phyloP scores from a whole-genome alignment of 192 early-diverging fungal genomes.

The Backusella psychrophila region DNA sequence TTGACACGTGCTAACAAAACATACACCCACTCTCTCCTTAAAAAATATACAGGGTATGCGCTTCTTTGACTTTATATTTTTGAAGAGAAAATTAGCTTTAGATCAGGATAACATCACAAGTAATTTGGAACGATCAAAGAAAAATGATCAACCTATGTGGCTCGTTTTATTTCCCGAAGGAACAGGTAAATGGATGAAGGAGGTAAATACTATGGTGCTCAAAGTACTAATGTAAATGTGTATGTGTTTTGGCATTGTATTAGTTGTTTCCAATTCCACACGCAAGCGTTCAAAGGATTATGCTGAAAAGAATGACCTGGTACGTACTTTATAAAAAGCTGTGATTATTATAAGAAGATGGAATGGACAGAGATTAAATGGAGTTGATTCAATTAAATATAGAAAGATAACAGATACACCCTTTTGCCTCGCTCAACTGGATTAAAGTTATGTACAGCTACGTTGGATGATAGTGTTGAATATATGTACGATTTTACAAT shows the following conservation, averaged over 20 bases:
- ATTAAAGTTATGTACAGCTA: slow-evolving; percentile 65
- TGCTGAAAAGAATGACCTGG: slow-evolving; percentile 55
- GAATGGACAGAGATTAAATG: neutral
- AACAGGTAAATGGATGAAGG: slow-evolving; percentile 44
- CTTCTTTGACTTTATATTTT: slow-evolving; percentile 92
- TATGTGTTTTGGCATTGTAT: too few species aligned
- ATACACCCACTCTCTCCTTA: neutral
- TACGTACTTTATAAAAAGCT: neutral
- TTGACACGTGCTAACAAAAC: neutral
- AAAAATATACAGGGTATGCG: slow-evolving; percentile 65
- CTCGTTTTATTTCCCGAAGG: slow-evolving; percentile 96
- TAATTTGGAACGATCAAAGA: slow-evolving; percentile 56
- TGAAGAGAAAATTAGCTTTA: slow-evolving; percentile 79
- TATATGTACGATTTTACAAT: slow-evolving; percentile 90
- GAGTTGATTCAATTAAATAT: neutral
- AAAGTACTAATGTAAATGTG: neutral
- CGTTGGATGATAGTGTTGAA: slow-evolving; percentile 63
- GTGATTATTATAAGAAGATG: neutral
- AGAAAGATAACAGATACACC: slow-evolving; percentile 63
- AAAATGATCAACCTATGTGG: slow-evolving; percentile 74
- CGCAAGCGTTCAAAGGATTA: slow-evolving; percentile 65
- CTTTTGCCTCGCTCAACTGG: slow-evolving; percentile 87
- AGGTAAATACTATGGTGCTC: neutral
- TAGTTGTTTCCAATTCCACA: slow-evolving; percentile 74
- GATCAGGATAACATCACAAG: slow-evolving; percentile 56